A percentile compares a stretch with the other conserved stretches of the same genome.
Evolutionary conservation across 495 filamentous ascomycete genomes (phyloP).

Genomic region (Daldinia bambusicola): DNA sequence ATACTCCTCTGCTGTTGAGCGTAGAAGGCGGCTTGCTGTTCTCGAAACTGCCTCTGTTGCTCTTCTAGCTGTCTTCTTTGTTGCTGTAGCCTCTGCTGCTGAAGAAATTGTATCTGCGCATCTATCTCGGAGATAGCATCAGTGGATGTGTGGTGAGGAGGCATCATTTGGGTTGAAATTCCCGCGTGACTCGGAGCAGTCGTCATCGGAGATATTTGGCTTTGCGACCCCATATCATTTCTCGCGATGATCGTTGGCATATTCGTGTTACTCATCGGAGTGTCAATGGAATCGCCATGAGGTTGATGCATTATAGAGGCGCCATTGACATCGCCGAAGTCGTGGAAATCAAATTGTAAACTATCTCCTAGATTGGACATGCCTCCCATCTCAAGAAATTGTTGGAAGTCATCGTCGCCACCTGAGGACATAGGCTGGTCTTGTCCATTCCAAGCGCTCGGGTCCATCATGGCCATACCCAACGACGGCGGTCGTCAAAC

Average conservation of each 20-base stretch:
- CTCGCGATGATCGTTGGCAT: constrained; percentile 55
- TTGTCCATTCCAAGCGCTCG: constrained; percentile 59
- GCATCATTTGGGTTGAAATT: constrained; percentile 56
- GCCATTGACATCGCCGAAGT: constrained; percentile 52
- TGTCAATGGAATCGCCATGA: constrained; percentile 58
- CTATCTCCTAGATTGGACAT: constrained; percentile 58
- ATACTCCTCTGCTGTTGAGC: constrained; percentile 65
- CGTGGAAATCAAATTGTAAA: constrained; percentile 61
- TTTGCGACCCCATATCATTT: constrained; percentile 52
- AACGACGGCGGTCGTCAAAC: constrained; percentile 10
- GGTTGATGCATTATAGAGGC: constrained; percentile 50
- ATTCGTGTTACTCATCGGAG: constrained; percentile 60
- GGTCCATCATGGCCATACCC: constrained; percentile 57
- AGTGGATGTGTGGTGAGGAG: constrained; percentile 52
- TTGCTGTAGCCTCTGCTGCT: constrained; percentile 66
- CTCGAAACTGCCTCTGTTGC: constrained; percentile 58
- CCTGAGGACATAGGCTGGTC: constrained; percentile 58
- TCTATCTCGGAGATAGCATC: constrained; percentile 63
- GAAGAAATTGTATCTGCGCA: constrained; percentile 70
- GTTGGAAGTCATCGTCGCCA: constrained; percentile 64
- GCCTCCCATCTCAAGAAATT: constrained; percentile 64
- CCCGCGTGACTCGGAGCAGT: constrained; percentile 53
- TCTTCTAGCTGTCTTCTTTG: constrained; percentile 63
- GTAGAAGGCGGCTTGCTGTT: constrained; percentile 65
- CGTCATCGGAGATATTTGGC: constrained; percentile 60